Evolutionary conservation across 23 red algal genomes (phyloP).

Genomic region (Chondrus crispus): DNA sequence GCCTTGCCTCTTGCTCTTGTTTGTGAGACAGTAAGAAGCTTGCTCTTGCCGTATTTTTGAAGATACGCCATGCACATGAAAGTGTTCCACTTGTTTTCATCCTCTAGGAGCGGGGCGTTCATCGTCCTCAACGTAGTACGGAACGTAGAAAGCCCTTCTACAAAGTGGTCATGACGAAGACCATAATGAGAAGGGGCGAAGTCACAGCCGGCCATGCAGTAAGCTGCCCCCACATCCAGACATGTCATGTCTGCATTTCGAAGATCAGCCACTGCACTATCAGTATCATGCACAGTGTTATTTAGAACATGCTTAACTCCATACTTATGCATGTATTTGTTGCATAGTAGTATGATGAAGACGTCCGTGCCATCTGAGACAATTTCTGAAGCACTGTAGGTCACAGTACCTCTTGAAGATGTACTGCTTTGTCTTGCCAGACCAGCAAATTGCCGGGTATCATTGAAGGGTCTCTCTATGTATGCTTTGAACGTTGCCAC

Average conservation of each 20-base stretch:
- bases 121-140: neutral
- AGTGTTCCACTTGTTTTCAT: no score
- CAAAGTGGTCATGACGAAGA: neutral
- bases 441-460: no score
- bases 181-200: neutral
- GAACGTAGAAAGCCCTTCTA: neutral
- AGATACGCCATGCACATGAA: neutral
- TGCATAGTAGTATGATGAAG: neutral
- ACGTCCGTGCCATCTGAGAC: neutral
- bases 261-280: neutral
- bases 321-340: neutral
- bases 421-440: no score
- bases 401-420: no score
- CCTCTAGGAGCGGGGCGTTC: neutral
- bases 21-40: no score
- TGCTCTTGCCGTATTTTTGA: neutral
- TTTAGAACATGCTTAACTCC: neutral
- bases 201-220: neutral
- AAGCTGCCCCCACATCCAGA: neutral
- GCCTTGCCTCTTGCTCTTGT: no score
- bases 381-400: no score
- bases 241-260: neutral
- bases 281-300: neutral
- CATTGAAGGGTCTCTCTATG: no score
- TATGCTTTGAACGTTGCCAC: no score